These are phyloP conservation scores for Liquidambar formosana DNA, from an alignment of 164 flowering plant genomes.

Conservation along the genomic window DNA sequence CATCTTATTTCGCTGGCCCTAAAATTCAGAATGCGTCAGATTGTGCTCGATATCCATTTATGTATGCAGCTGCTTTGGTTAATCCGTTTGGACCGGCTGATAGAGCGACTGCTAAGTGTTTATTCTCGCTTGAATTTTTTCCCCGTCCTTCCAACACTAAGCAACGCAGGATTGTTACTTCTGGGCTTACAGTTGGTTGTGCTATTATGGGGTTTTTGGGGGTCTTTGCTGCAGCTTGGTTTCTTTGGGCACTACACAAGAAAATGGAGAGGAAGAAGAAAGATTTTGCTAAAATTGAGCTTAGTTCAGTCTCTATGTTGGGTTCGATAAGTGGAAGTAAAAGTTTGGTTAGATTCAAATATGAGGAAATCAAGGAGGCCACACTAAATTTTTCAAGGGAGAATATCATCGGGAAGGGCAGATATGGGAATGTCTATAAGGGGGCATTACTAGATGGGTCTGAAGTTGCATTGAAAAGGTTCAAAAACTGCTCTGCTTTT, in stretches of 20 bases:
- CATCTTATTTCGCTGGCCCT: neutral
- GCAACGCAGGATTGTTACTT: conserved; percentile 18
- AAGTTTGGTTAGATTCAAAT: conserved; percentile 34
- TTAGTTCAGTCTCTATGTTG: conserved; percentile 23
- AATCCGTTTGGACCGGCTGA: conserved; percentile 24
- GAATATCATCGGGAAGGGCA: conserved; percentile 67
- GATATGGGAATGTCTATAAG: conserved; percentile 70
- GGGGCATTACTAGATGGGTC: conserved; percentile 53
- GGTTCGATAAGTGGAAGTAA: conserved; percentile 36
- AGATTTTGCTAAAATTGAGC: neutral
- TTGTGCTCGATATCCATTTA: conserved; percentile 11
- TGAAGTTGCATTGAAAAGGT: conserved; percentile 71
- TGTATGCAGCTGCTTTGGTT: conserved; percentile 24
- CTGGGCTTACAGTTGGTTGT: conserved; percentile 27
- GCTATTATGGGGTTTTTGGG: no score
- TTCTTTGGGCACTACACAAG: conserved; percentile 17
- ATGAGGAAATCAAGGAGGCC: conserved; percentile 55
- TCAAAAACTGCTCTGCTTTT: conserved; percentile 61
- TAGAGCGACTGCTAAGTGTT: conserved; percentile 15
- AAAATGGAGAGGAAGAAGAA: conserved; percentile 6
- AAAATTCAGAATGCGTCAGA: neutral
- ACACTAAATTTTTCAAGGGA: conserved; percentile 55
- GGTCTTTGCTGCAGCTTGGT: conserved; percentile 22
- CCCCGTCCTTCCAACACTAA: neutral
- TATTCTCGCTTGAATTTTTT: conserved; percentile 14